Evolutionary conservation across 441 rosid genomes (phyloP), one percentile per base, ranked within the genome.

Genomic region (Cnidoscolus chayamansa): DNA sequence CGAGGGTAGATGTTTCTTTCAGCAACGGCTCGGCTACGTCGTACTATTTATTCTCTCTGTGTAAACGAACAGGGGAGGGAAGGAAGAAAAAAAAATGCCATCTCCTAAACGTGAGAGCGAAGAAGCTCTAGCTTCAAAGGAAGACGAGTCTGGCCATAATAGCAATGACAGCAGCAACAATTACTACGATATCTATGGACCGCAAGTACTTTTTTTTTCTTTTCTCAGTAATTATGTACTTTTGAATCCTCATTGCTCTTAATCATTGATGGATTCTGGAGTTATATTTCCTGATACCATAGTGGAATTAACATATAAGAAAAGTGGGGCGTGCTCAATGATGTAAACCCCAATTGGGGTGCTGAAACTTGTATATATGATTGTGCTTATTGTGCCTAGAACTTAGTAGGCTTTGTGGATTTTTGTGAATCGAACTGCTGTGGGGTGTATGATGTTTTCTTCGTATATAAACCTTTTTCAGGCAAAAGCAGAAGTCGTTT

Each of bases 401-500:
- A 57, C 4, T 57, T 20, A 17, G 63, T 35, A 11, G 32, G 60
- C 37, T 55, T 53, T 74, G 40, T 19, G 43, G 7, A 12, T 54
- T 66, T n/a, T 11, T 1, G 2, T 31, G 25, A 45, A 6, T 57
- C 12, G 48, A 47, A 56, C 17, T 47, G 35, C 31, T 35, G 13
- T 15, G n/a, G n/a, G 65, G 15, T 13, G 7, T 56, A 17, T 47
- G 65, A 43, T 61, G 11, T 47, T 20, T 25, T 16, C 25, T 20
- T 54, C 60, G 7, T n/a, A 12, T 48, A 10, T 48, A 40, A 40
- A 3, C 7, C 59, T 67, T 73, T 77, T 77, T 73, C 88, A 95
- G 99, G 98, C 90, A 17, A 91, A 87, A 83, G 92, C 97, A 45
- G 98, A 89, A 74, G 73, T 93, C 76, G 85, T 80, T 71, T 85